Evolutionary conservation across 208 protist genomes (phyloP).

Genomic region (Crithidia fasciculata): DNA sequence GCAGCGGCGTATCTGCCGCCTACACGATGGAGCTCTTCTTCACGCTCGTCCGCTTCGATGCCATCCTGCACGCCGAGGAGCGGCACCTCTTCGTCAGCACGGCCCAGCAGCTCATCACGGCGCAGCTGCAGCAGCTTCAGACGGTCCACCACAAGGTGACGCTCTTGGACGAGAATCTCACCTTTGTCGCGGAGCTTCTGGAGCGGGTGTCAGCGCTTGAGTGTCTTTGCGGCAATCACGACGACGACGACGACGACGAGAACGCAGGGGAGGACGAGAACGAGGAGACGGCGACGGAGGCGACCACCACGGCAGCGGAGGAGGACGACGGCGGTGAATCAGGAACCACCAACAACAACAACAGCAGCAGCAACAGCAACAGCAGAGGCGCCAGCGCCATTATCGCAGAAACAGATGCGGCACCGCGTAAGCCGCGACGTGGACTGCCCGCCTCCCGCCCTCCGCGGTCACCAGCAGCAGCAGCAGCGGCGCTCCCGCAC

Average conservation of each 20-base stretch:
- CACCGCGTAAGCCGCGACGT: no score
- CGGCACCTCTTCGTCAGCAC: slow-evolving; percentile 71
- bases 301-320: slow-evolving; percentile 6
- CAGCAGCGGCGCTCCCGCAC: background rate
- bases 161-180: slow-evolving; percentile 44
- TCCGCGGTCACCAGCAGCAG: background rate
- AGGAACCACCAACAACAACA: background rate
- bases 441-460: no score
- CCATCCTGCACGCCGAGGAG: slow-evolving; percentile 67
- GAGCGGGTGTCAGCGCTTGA: slow-evolving; percentile 46
- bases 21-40: slow-evolving; percentile 83
- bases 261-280: slow-evolving; percentile 11
- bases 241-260: slow-evolving; percentile 9
- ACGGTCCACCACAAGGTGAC: slow-evolving; percentile 39
- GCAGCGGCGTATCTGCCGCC: slow-evolving; percentile 39
- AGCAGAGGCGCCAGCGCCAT: no score
- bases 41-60: slow-evolving; percentile 72
- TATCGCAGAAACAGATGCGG: no score
- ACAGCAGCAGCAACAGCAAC: background rate
- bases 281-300: slow-evolving; percentile 1
- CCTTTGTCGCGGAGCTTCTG: slow-evolving; percentile 46
- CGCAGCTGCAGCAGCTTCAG: slow-evolving; percentile 49
- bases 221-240: slow-evolving; percentile 9
- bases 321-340: slow-evolving; percentile 11
- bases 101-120: slow-evolving; percentile 59